phyloP scores from a whole-genome alignment of 441 rosid genomes.

The Pelargonium fulgidum region DNA sequence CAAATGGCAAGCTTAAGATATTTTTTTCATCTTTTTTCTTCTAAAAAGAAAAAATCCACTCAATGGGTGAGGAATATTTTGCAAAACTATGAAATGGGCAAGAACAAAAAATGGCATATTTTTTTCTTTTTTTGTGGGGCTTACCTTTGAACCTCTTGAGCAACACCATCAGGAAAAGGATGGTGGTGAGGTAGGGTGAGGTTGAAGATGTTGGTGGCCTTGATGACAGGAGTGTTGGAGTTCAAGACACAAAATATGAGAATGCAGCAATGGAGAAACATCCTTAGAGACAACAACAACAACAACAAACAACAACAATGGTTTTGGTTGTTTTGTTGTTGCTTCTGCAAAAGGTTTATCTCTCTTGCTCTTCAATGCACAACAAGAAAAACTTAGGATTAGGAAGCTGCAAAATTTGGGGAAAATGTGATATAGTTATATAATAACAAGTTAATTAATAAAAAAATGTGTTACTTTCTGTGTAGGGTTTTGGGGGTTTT shows the following conservation, averaged over 20 bases:
- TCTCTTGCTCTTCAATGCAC: no score
- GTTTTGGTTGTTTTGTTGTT: no score
- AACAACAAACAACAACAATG: background rate
- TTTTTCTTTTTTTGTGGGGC: background rate
- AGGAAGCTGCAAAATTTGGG: no score
- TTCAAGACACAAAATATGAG: conserved; percentile 29
- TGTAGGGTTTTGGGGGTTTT: conserved; percentile 4
- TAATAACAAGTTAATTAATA: no score
- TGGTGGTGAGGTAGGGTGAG: conserved; percentile 84
- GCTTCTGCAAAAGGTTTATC: no score
- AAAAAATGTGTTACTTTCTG: no score
- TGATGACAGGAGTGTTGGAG: conserved; percentile 18
- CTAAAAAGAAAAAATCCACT: background rate
- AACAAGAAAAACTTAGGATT: no score
- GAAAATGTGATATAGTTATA: no score
- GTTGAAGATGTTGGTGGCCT: conserved; percentile 29
- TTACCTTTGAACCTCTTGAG: conserved; percentile 62
- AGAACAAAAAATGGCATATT: background rate
- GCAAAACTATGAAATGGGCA: conserved; percentile 9
- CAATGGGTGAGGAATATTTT: background rate
- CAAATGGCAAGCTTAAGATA: no score
- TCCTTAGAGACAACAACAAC: conserved; percentile 21
- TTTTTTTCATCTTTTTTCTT: no score
- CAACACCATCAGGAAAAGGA: conserved; percentile 73
- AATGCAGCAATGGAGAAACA: conserved; percentile 48